These are phyloP conservation scores for Solanum infundibuliforme DNA, from an alignment of 257 asterid species.

Conservation along the genomic window DNA sequence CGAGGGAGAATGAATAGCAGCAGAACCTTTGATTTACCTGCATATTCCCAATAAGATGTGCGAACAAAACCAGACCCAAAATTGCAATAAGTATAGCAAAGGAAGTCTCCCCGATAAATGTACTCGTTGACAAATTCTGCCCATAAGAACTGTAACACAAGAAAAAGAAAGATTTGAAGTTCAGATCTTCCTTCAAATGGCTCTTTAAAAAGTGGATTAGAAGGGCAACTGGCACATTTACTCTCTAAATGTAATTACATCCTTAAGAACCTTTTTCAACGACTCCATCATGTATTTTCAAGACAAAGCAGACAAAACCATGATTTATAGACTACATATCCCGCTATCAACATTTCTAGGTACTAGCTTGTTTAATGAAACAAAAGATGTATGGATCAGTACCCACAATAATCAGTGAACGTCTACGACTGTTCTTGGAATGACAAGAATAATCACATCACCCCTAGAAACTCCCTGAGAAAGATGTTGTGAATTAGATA, in stretches of 20 bases:
- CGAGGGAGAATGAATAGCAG: background rate
- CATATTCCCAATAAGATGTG: constrained; percentile 95
- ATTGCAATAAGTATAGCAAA: constrained; percentile 88
- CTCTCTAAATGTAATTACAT: background rate
- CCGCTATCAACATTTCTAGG: background rate
- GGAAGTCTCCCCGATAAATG: constrained; percentile 74
- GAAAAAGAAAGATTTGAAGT: background rate
- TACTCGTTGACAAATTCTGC: constrained; percentile 80
- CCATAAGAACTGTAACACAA: constrained; percentile 63
- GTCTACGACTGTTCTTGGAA: background rate
- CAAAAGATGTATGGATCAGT: background rate
- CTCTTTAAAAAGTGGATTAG: background rate
- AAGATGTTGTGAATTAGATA: background rate
- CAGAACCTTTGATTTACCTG: constrained; percentile 36
- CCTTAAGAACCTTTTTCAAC: background rate
- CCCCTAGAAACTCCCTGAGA: background rate
- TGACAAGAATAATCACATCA: background rate
- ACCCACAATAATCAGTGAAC: background rate
- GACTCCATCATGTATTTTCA: background rate
- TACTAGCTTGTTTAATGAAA: background rate
- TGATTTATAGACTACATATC: background rate
- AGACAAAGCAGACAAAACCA: background rate
- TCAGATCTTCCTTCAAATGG: background rate
- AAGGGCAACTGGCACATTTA: background rate
- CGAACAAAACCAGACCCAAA: constrained; percentile 72